Evolutionary conservation across 495 filamentous ascomycete genomes (phyloP), one percentile per base, ranked within the genome.

Genomic region (Lichina pygmaea): DNA sequence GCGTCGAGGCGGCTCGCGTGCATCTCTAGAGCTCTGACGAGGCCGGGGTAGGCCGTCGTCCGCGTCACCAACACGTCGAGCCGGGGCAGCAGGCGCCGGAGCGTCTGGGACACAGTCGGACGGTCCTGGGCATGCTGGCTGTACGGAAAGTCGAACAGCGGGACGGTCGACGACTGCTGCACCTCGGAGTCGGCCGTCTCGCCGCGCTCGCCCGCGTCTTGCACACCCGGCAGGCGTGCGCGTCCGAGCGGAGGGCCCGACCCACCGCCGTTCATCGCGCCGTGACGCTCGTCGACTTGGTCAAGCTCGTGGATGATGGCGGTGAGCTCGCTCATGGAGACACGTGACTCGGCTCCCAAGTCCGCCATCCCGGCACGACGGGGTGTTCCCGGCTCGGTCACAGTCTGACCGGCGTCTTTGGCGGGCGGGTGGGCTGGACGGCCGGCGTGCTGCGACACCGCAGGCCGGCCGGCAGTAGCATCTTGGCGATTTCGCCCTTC

Each of bases 1-100:
- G 55, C 54, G 42, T 76, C 71, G 3, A 81, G 50, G 0, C 76
- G 71, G 32, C 64, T 62, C 41, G 64, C 64, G 41, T 77, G 61
- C 13, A 61, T 58, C 41, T 62, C 52, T 45, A 75, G 56, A 12
- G 56, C 55, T 53, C 6, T 65, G 41, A 33, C 59, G 55, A 49
- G 60, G 51, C 45, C 60, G 49, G 4, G 57, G 44, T 39, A 56
- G 51, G 45, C 50, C 44, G 54, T 41, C 12, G 46, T 16, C 32
- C 33, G 48, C 5, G 44, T 30, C 36, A 13, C 41, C 6, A 49
- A 30, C 30, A 43, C 36, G 36, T 39, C 36, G 36, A 39, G 36
- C 10, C 13, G 36, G 36, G 36, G 36, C 11, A 39, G 10, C 36
- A 39, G 5, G 11, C 36, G 36, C 6, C 36, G 36, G 36, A 39